Percentiles rank a stretch among this genome's conserved stretches.
phyloP scores from a whole-genome alignment of 2,329 filamentous ascomycete species.

The Metarhizium anisopliae region DNA sequence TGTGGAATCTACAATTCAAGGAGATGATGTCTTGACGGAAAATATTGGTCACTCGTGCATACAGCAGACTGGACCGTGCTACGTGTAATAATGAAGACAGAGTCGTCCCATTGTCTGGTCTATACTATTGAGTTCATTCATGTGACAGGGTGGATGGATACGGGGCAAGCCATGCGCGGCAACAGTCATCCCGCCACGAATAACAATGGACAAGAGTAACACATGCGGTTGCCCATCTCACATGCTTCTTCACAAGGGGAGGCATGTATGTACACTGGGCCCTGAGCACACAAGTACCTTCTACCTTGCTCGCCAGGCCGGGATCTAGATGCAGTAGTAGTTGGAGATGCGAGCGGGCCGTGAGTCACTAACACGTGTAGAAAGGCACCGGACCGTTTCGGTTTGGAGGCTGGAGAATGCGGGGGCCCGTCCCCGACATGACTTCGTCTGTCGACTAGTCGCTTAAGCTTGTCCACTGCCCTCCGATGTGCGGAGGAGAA shows the following conservation, averaged over 20 bases:
- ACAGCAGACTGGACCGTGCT: too few species aligned
- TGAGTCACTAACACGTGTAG: not conserved
- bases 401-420: not conserved
- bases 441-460: not conserved
- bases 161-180: too few species aligned
- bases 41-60: too few species aligned
- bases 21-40: too few species aligned
- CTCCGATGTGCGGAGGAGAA: not conserved
- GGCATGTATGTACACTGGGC: too few species aligned
- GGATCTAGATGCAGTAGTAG: not conserved
- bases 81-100: too few species aligned
- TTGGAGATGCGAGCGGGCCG: not conserved
- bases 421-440: not conserved
- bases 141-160: too few species aligned
- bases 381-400: not conserved
- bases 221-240: not conserved
- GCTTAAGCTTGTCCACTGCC: not conserved
- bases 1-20: too few species aligned
- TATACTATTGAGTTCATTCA: too few species aligned
- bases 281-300: not conserved
- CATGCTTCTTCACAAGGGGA: not conserved
- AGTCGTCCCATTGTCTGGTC: too few species aligned
- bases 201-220: too few species aligned
- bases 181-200: too few species aligned
- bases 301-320: not conserved